phyloP scores from a whole-genome alignment of 2,329 filamentous ascomycete species.

The Colletotrichum limetticola region DNA sequence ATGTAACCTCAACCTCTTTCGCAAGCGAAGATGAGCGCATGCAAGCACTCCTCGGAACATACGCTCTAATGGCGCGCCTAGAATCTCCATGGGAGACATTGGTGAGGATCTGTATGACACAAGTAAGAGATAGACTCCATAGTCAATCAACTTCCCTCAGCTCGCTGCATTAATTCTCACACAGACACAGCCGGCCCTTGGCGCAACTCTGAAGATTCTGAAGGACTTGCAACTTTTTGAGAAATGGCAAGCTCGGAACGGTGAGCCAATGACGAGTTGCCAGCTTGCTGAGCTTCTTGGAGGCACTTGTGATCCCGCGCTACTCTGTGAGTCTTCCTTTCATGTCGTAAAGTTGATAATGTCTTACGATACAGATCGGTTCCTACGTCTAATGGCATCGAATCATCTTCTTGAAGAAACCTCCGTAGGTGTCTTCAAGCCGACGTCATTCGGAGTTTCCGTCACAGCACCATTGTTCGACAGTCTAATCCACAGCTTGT shows the following conservation, averaged over 20 bases:
- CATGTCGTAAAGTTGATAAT: neutral
- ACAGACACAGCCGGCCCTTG: neutral
- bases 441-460: neutral
- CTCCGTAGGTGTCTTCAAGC: neutral
- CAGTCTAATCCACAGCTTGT: slow-evolving; percentile 1
- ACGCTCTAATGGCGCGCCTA: slow-evolving; percentile 6
- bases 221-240: slow-evolving; percentile 11
- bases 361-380: neutral
- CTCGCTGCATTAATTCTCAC: neutral
- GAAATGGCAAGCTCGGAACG: neutral
- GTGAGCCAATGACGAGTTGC: neutral
- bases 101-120: slow-evolving; percentile 13
- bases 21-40: slow-evolving; percentile 4
- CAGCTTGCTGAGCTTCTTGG: neutral
- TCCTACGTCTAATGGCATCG: slow-evolving; percentile 6
- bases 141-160: rapidly evolving
- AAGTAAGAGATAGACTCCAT: neutral
- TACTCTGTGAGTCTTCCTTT: neutral
- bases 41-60: neutral
- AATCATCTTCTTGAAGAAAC: neutral
- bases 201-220: neutral
- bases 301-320: neutral
- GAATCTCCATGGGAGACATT: slow-evolving; percentile 22
- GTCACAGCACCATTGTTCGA: slow-evolving; percentile 6
- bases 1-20: neutral